Conservation (phyloP, 1,284 basidiomycete species). For the Fomes fomentarius region DNA sequence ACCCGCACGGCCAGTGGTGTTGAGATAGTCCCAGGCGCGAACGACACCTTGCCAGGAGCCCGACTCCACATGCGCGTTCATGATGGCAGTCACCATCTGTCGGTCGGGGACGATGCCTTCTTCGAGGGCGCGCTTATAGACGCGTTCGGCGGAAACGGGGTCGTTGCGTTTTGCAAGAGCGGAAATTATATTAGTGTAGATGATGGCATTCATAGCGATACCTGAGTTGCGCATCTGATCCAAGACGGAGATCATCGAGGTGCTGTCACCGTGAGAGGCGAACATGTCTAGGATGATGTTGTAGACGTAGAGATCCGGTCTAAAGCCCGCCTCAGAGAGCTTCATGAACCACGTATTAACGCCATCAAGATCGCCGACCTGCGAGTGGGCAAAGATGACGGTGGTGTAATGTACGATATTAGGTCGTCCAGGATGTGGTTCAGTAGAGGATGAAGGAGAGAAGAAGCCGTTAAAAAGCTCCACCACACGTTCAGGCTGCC, state of each 20-base stretch:
- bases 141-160: slow-evolving; percentile 63
- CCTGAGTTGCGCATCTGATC: slow-evolving; percentile 62
- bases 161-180: slow-evolving; percentile 72
- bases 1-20: slow-evolving; percentile 39
- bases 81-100: slow-evolving; percentile 69
- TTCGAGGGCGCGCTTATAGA: slow-evolving; percentile 66
- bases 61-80: slow-evolving; percentile 85
- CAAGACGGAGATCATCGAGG: slow-evolving; percentile 59
- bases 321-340: slow-evolving; percentile 52
- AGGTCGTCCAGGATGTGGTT: slow-evolving; percentile 39
- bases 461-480: slow-evolving; percentile 60
- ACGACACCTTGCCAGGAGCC: slow-evolving; percentile 82
- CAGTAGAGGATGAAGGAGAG: slow-evolving; percentile 29
- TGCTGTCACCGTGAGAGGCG: slow-evolving; percentile 58
- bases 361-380: slow-evolving; percentile 50
- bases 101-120: slow-evolving; percentile 69
- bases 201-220: slow-evolving; percentile 51
- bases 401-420: slow-evolving; percentile 54
- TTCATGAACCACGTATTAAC: slow-evolving; percentile 60
- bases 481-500: slow-evolving; percentile 45
- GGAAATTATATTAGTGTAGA: slow-evolving; percentile 75
- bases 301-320: slow-evolving; percentile 60
- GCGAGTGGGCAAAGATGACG: slow-evolving; percentile 60
- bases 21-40: slow-evolving; percentile 73
- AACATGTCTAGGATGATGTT: slow-evolving; percentile 67